Conservation (phyloP, 2,329 filamentous ascomycete species). For the Curvularia hawaiiensis region DNA sequence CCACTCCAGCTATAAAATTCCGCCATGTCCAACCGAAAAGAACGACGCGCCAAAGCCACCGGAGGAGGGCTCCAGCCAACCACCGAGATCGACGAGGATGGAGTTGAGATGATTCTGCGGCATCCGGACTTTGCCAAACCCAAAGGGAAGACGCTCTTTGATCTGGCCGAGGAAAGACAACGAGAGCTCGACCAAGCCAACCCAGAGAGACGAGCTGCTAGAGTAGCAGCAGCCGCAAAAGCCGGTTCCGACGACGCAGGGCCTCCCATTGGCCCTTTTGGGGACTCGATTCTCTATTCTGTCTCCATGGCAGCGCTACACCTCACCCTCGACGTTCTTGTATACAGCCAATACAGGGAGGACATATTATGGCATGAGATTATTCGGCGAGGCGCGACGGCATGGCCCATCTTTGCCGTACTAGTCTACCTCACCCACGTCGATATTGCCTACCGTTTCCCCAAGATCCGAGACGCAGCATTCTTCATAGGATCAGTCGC, state of each 20-base stretch:
- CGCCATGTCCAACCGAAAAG: constrained; percentile 51
- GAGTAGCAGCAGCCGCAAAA: constrained; percentile 36
- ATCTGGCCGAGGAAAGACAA: constrained; percentile 69
- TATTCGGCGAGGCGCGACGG: constrained; percentile 55
- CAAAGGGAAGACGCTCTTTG: constrained; percentile 70
- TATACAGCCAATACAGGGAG: constrained; percentile 78
- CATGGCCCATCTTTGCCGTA: constrained; percentile 52
- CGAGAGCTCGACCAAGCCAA: constrained; percentile 51
- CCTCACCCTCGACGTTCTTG: constrained; percentile 78
- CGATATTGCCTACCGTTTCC: constrained; percentile 50
- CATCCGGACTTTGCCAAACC: constrained; percentile 71
- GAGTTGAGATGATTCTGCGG: constrained; percentile 64
- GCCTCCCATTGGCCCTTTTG: constrained; percentile 51
- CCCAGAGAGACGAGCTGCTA: constrained; percentile 50
- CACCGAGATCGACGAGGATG: constrained; percentile 48
- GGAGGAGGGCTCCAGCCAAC: constrained; percentile 47
- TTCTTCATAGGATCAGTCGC: constrained; percentile 67
- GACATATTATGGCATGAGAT: constrained; percentile 66
- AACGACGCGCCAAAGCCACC: constrained; percentile 47
- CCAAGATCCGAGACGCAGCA: constrained; percentile 54
- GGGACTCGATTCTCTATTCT: constrained; percentile 55
- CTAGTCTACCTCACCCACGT: constrained; percentile 53
- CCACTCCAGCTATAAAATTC: constrained; percentile 3
- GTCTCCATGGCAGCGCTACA: constrained; percentile 72
- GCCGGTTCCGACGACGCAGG: constrained; percentile 39